These are phyloP conservation scores for Epichloe coenophiala DNA, from an alignment of 2,329 filamentous ascomycete genomes.

Conservation along the genomic window DNA sequence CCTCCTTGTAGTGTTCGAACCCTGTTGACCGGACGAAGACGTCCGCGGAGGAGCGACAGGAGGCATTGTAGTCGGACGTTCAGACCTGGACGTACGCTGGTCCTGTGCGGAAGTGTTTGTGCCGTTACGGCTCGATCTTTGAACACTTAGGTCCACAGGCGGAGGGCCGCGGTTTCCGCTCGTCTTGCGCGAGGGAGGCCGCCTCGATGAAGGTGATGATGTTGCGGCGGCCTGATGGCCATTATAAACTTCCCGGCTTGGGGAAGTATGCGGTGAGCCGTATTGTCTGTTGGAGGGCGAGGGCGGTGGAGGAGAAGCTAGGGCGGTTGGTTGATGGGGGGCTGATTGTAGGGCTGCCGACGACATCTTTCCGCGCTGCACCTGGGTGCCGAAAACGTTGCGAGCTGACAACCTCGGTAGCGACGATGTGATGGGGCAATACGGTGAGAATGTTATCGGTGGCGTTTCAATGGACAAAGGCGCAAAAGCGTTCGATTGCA, in stretches of 20 bases:
- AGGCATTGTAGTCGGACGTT: slow-evolving; percentile 47
- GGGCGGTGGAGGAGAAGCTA: slow-evolving; percentile 35
- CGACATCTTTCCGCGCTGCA: slow-evolving; percentile 21
- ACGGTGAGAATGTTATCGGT: neutral
- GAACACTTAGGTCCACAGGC: slow-evolving; percentile 23
- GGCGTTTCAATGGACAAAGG: neutral
- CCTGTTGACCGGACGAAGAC: slow-evolving; percentile 56
- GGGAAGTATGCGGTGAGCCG: slow-evolving; percentile 36
- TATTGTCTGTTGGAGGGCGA: slow-evolving; percentile 38
- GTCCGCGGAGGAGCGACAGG: slow-evolving; percentile 62
- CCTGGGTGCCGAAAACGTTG: neutral
- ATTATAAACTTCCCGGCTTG: slow-evolving; percentile 44
- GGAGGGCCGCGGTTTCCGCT: slow-evolving; percentile 33
- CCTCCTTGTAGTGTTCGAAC: slow-evolving; percentile 31
- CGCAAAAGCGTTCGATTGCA: neutral
- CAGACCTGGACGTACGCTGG: slow-evolving; percentile 30
- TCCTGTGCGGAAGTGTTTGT: slow-evolving; percentile 30
- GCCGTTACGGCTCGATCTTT: slow-evolving; percentile 32
- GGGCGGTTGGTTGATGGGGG: slow-evolving; percentile 38
- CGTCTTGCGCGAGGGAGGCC: slow-evolving; percentile 36
- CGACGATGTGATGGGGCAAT: neutral
- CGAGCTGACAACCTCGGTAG: slow-evolving; percentile 3
- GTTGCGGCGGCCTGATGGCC: slow-evolving; percentile 31
- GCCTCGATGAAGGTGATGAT: slow-evolving; percentile 38
- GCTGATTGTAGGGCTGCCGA: slow-evolving; percentile 50